Percentiles rank a stretch among this genome's conserved stretches.
These are phyloP conservation scores for Citrus sp. DNA, from an alignment of 345 rosid genomes.

Conservation along the genomic window DNA sequence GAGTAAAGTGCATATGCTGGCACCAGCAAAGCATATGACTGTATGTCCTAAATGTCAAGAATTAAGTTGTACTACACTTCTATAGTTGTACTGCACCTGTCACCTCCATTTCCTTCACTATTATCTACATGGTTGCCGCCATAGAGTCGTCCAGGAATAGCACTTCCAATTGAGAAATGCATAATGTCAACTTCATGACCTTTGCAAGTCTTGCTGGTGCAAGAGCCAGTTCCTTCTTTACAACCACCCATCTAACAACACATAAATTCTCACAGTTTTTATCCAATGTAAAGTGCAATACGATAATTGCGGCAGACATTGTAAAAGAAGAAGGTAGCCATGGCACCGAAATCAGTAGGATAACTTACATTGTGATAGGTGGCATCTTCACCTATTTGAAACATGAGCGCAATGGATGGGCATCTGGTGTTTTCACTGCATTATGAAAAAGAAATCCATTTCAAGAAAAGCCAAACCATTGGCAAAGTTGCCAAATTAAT, in stretches of 20 bases:
- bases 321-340: neutral
- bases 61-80: conserved; percentile 13
- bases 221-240: conserved; percentile 53
- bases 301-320: neutral
- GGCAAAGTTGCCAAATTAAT: neutral
- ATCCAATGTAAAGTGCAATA: neutral
- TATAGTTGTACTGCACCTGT: conserved; percentile 50
- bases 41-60: neutral
- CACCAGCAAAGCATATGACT: neutral
- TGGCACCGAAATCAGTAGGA: neutral
- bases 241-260: conserved; percentile 91
- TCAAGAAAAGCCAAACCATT: conserved; percentile 12
- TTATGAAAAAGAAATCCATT: conserved; percentile 15
- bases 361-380: conserved; percentile 77
- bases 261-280: conserved; percentile 15
- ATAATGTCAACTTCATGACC: conserved; percentile 98
- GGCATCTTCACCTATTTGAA: conserved; percentile 81
- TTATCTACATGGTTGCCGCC: conserved; percentile 85
- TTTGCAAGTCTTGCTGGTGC: conserved; percentile 86
- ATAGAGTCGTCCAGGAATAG: conserved; percentile 95
- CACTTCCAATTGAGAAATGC: conserved; percentile 97
- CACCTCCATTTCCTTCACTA: conserved; percentile 83
- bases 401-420: conserved; percentile 93
- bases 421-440: conserved; percentile 73
- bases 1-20: neutral